These are phyloP conservation scores for Neurospora sp. DNA, from an alignment of 495 filamentous ascomycete species.

Conservation along the genomic window DNA sequence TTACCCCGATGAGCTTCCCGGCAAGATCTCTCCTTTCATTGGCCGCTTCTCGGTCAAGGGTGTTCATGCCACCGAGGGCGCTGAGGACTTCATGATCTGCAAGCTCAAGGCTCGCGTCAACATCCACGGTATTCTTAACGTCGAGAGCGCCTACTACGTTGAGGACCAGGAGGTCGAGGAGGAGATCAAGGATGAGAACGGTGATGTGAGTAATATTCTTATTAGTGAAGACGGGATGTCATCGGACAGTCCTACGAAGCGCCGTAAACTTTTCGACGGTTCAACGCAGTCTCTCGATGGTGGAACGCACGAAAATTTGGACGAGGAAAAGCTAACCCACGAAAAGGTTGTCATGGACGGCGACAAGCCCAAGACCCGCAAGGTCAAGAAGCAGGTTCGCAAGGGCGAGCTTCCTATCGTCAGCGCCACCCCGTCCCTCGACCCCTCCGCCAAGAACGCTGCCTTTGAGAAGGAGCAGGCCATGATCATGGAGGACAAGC, in stretches of 20 bases:
- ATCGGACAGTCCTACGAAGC: constrained; percentile 1
- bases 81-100: constrained; percentile 97
- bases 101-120: constrained; percentile 98
- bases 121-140: constrained; percentile 90
- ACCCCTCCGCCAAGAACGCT: constrained; percentile 52
- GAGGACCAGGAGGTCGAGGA: constrained; percentile 98
- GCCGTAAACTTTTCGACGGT: neutral
- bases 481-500: constrained; percentile 98
- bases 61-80: constrained; percentile 65
- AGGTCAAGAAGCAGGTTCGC: constrained; percentile 98
- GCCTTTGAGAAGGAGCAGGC: constrained; percentile 69
- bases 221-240: neutral
- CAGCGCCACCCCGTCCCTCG: constrained; percentile 69
- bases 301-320: neutral
- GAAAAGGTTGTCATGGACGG: constrained; percentile 54
- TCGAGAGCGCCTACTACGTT: constrained; percentile 95
- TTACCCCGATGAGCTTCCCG: constrained; percentile 78
- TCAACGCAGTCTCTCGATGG: neutral
- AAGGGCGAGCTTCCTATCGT: constrained; percentile 93
- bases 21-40: constrained; percentile 89
- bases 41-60: constrained; percentile 91
- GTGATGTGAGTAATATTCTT: constrained; percentile 53
- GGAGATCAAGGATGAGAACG: constrained; percentile 60
- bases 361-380: constrained; percentile 83
- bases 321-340: neutral